phyloP scores from a whole-genome alignment of 306 rosid species.

The Comarum palustre region DNA sequence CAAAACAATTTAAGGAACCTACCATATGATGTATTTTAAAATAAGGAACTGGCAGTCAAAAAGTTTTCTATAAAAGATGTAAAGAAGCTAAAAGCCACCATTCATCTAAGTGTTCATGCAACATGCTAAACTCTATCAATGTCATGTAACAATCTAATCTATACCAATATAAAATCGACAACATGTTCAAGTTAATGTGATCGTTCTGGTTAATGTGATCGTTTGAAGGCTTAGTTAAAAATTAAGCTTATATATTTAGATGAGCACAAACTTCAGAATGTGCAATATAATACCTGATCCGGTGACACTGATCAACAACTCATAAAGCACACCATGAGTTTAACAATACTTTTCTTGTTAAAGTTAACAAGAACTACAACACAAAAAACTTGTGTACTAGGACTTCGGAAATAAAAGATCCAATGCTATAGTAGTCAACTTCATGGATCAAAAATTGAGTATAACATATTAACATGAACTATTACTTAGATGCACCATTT shows the following conservation, averaged over 20 bases:
- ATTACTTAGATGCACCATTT: neutral
- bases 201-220: neutral
- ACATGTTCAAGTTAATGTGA: neutral
- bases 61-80: too few species aligned
- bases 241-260: neutral
- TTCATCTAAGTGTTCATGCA: too few species aligned
- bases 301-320: neutral
- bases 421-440: neutral
- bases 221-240: neutral
- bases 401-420: neutral
- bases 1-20: neutral
- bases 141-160: neutral
- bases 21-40: neutral
- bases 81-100: too few species aligned
- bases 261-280: neutral
- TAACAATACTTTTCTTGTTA: neutral
- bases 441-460: neutral
- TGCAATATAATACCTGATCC: neutral
- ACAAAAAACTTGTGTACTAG: neutral
- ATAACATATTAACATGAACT: neutral
- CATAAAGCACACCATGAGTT: neutral
- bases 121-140: neutral
- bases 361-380: slow-evolving; percentile 1
- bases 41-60: too few species aligned
- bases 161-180: neutral